A percentile compares a stretch with the other conserved stretches of the same genome.
phyloP scores from a whole-genome alignment of 257 asterid species.

The Capsicum rhomboideum region DNA sequence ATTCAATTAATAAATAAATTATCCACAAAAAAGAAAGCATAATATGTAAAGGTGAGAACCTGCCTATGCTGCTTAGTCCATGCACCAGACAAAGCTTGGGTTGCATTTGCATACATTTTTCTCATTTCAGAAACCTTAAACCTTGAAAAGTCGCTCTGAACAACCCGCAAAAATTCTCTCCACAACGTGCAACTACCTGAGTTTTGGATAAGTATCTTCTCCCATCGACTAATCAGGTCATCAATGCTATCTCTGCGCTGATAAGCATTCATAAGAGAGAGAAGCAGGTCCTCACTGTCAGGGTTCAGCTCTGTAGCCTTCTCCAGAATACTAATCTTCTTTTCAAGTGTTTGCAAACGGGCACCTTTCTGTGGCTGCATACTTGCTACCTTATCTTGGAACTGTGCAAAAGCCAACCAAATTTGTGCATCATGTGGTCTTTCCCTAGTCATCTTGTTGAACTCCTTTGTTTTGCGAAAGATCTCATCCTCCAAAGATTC shows the following conservation, averaged over 20 bases:
- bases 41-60: slow-evolving; percentile 57
- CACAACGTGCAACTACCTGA: slow-evolving; percentile 83
- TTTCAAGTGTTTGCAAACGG: slow-evolving; percentile 88
- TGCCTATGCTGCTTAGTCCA: slow-evolving; percentile 92
- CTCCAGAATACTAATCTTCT: slow-evolving; percentile 92
- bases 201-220: slow-evolving; percentile 59
- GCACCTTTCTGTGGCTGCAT: slow-evolving; percentile 89
- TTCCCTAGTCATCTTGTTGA: slow-evolving; percentile 79
- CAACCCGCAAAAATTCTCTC: slow-evolving; percentile 77
- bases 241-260: slow-evolving; percentile 70
- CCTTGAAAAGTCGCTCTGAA: slow-evolving; percentile 88
- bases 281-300: slow-evolving; percentile 77
- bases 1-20: background rate
- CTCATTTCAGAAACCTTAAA: slow-evolving; percentile 93
- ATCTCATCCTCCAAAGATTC: slow-evolving; percentile 97
- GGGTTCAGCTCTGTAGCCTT: slow-evolving; percentile 87
- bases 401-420: slow-evolving; percentile 81
- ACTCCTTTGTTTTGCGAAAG: slow-evolving; percentile 72
- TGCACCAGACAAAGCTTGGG: slow-evolving; percentile 87
- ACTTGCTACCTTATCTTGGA: slow-evolving; percentile 88
- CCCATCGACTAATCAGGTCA: slow-evolving; percentile 78
- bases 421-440: slow-evolving; percentile 68
- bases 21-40: slow-evolving; percentile 7
- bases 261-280: slow-evolving; percentile 83
- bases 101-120: slow-evolving; percentile 80